phyloP scores from a whole-genome alignment of 108 stramenopile species.

The Cyclotella cryptica region DNA sequence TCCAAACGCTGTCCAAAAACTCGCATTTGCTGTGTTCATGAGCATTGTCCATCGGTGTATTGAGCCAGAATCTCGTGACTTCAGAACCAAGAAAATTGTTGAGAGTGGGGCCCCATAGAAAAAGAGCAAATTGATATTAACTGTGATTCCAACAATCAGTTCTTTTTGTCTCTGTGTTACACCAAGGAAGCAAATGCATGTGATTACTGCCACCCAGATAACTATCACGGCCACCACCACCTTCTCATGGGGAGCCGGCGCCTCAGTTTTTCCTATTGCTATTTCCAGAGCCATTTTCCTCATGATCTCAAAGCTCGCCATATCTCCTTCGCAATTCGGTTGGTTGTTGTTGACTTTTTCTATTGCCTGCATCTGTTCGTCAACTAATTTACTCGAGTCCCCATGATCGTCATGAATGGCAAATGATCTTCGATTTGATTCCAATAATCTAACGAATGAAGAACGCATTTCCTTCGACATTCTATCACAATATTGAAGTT shows the following conservation, averaged over 20 bases:
- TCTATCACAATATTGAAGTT: constrained; percentile 68
- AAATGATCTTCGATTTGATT: constrained; percentile 47
- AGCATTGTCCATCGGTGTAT: constrained; percentile 56
- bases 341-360: constrained; percentile 2
- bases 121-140: constrained; percentile 78
- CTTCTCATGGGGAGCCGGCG: constrained; percentile 71
- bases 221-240: constrained; percentile 58
- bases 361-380: constrained; percentile 7
- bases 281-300: constrained; percentile 64
- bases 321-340: background rate
- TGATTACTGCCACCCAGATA: constrained; percentile 59
- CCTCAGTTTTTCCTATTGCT: constrained; percentile 61
- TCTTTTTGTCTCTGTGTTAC: constrained; percentile 33
- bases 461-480: constrained; percentile 39
- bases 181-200: constrained; percentile 48
- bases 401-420: background rate
- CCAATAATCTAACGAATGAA: constrained; percentile 55
- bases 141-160: constrained; percentile 65
- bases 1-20: constrained; percentile 81
- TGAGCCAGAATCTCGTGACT: constrained; percentile 47
- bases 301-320: constrained; percentile 43
- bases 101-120: constrained; percentile 88
- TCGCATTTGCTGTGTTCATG: constrained; percentile 62
- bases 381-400: background rate
- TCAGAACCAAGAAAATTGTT: constrained; percentile 67